Percentiles rank a stretch among this genome's conserved stretches.
Evolutionary conservation across 306 rosid genomes (phyloP).

Genomic region (Cicer bijugum): DNA sequence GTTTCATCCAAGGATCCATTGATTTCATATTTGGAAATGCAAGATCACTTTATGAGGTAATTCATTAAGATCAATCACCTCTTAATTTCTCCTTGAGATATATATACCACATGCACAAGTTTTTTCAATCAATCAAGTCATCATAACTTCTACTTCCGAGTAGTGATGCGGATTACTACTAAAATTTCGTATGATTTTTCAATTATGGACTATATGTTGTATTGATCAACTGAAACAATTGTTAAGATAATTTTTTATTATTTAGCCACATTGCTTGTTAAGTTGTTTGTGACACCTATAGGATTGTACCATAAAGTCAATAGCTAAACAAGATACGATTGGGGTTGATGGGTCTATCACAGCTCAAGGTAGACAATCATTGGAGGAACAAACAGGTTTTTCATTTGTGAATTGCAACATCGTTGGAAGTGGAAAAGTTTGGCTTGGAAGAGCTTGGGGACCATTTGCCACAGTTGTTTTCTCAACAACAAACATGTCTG

Average conservation of each 20-base stretch:
- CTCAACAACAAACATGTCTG: constrained; percentile 67
- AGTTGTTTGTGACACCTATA: constrained; percentile 27
- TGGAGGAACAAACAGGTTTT: constrained; percentile 63
- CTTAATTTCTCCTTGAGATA: neutral
- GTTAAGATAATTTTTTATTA: too few relatives aligned
- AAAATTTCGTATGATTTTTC: too few relatives aligned
- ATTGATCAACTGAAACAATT: too few relatives aligned
- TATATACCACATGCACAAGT: too few relatives aligned
- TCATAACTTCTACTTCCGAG: too few relatives aligned
- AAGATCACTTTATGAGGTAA: constrained; percentile 78
- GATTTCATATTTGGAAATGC: constrained; percentile 89
- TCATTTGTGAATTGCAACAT: constrained; percentile 81
- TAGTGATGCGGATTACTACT: too few relatives aligned
- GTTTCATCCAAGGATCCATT: constrained; percentile 85
- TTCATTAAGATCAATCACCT: neutral
- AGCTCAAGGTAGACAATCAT: constrained; percentile 67
- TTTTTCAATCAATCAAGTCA: too few relatives aligned
- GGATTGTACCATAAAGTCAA: constrained; percentile 64
- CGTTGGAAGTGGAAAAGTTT: constrained; percentile 71
- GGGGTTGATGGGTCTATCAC: constrained; percentile 74
- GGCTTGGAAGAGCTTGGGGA: constrained; percentile 96
- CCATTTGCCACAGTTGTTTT: constrained; percentile 64
- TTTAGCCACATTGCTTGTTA: too few relatives aligned
- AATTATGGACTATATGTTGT: too few relatives aligned
- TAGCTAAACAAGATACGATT: constrained; percentile 51